Percentiles rank a stretch among this genome's conserved stretches.
Evolutionary conservation across 176 grass and related monocot species (phyloP).

Genomic region (Phoenix dactylifera): DNA sequence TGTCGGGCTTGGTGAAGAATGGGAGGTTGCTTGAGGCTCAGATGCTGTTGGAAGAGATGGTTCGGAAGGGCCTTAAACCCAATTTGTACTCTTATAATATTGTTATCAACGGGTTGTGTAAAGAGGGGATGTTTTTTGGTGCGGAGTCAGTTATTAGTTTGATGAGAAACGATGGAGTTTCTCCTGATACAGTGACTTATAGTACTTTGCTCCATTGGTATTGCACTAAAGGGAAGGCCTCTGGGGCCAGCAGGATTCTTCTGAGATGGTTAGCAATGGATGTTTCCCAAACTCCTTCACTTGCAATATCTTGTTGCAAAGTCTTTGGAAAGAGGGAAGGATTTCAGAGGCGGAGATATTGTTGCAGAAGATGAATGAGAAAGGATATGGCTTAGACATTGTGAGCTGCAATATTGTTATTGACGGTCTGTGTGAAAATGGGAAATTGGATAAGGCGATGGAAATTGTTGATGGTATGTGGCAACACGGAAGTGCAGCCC

Average conservation of each 20-base stretch:
- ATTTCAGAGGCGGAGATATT: slow-evolving; percentile 51
- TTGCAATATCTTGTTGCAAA: slow-evolving; percentile 81
- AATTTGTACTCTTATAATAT: slow-evolving; percentile 82
- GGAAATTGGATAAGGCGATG: slow-evolving; percentile 70
- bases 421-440: slow-evolving; percentile 67
- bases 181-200: slow-evolving; percentile 81
- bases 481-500: slow-evolving; percentile 65
- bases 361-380: slow-evolving; percentile 68
- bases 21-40: slow-evolving; percentile 48
- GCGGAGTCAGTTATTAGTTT: slow-evolving; percentile 62
- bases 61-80: slow-evolving; percentile 51
- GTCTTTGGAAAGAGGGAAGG: slow-evolving; percentile 76
- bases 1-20: slow-evolving; percentile 67
- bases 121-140: slow-evolving; percentile 64
- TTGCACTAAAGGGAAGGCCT: slow-evolving; percentile 51
- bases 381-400: slow-evolving; percentile 58
- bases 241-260: slow-evolving; percentile 60
- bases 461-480: slow-evolving; percentile 85
- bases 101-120: slow-evolving; percentile 74
- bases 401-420: slow-evolving; percentile 89
- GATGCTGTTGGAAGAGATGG: slow-evolving; percentile 64
- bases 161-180: slow-evolving; percentile 45
- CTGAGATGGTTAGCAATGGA: slow-evolving; percentile 54
- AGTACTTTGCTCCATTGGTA: slow-evolving; percentile 74
- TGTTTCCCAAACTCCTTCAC: slow-evolving; percentile 60